phyloP scores from a whole-genome alignment of 2,329 filamentous ascomycete genomes.

The Nemania bipapillata region DNA sequence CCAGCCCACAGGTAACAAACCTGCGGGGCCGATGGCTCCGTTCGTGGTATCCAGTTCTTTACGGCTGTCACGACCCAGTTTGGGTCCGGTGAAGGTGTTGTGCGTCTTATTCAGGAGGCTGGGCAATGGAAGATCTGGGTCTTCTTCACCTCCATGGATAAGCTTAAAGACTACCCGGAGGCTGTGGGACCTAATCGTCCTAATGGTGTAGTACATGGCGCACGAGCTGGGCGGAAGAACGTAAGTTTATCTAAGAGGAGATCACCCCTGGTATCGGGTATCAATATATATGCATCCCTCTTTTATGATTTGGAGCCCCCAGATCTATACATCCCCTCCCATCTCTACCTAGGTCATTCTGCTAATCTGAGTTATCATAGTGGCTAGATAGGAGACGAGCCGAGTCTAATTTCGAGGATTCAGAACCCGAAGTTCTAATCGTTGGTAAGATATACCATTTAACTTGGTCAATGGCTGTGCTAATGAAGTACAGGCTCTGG shows the following conservation, averaged over 20 bases:
- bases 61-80: slow-evolving; percentile 59
- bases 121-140: slow-evolving; percentile 63
- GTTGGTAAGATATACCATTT: slow-evolving; percentile 56
- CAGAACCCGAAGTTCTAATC: slow-evolving; percentile 65
- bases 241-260: slow-evolving; percentile 17
- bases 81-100: slow-evolving; percentile 62
- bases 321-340: background rate
- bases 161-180: slow-evolving; percentile 60
- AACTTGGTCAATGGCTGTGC: background rate
- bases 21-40: slow-evolving; percentile 59
- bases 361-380: slow-evolving; percentile 17
- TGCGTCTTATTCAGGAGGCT: slow-evolving; percentile 56
- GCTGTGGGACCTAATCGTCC: slow-evolving; percentile 55
- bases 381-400: slow-evolving; percentile 62
- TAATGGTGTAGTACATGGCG: slow-evolving; percentile 62
- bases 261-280: background rate
- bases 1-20: slow-evolving; percentile 53
- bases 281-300: background rate
- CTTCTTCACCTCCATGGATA: slow-evolving; percentile 62
- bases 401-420: slow-evolving; percentile 60
- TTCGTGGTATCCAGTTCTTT: slow-evolving; percentile 63
- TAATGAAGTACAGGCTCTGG: slow-evolving; percentile 59
- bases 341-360: background rate
- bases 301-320: background rate
- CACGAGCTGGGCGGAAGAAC: slow-evolving; percentile 59